Percentiles rank a stretch among this genome's conserved stretches.
Evolutionary conservation across 305 asterid genomes (phyloP).

Genomic region (Withania somnifera): DNA sequence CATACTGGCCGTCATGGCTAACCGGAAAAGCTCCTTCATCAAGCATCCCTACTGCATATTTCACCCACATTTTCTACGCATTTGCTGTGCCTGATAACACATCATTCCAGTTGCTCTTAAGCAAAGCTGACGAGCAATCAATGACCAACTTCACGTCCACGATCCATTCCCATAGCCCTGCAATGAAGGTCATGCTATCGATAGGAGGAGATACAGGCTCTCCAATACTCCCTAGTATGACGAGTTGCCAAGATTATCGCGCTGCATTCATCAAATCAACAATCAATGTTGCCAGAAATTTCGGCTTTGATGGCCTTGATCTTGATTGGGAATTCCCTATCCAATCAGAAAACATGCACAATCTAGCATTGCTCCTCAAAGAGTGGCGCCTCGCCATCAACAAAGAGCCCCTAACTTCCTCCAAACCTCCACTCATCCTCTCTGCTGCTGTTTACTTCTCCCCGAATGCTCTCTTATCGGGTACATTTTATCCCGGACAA

Average conservation of each 20-base stretch:
- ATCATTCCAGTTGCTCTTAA: conserved; percentile 30
- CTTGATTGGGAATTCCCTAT: conserved; percentile 61
- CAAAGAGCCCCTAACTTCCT: conserved; percentile 13
- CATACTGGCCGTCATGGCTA: conserved; percentile 45
- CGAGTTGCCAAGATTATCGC: conserved; percentile 13
- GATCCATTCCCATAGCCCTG: conserved; percentile 22
- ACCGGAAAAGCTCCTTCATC: conserved; percentile 26
- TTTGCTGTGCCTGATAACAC: conserved; percentile 36
- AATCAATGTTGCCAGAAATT: conserved; percentile 26
- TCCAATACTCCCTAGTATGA: conserved; percentile 34
- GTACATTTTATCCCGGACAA: conserved; percentile 18
- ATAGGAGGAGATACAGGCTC: conserved; percentile 12
- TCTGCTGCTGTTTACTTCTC: conserved; percentile 44
- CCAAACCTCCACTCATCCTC: conserved; percentile 26
- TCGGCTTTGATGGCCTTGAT: conserved; percentile 53
- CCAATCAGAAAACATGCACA: conserved; percentile 24
- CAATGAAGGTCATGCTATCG: conserved; percentile 20
- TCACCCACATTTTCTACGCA: conserved; percentile 44
- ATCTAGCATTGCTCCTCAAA: conserved; percentile 27
- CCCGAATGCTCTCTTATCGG: conserved; percentile 10
- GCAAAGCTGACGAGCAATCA: conserved; percentile 24
- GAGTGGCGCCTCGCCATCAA: conserved; percentile 35
- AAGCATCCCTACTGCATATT: conserved; percentile 29
- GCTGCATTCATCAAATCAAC: conserved; percentile 48
- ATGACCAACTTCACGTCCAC: conserved; percentile 42